Evolutionary conservation across 495 filamentous ascomycete genomes (phyloP).

Genomic region (Penicillium samsonianum): DNA sequence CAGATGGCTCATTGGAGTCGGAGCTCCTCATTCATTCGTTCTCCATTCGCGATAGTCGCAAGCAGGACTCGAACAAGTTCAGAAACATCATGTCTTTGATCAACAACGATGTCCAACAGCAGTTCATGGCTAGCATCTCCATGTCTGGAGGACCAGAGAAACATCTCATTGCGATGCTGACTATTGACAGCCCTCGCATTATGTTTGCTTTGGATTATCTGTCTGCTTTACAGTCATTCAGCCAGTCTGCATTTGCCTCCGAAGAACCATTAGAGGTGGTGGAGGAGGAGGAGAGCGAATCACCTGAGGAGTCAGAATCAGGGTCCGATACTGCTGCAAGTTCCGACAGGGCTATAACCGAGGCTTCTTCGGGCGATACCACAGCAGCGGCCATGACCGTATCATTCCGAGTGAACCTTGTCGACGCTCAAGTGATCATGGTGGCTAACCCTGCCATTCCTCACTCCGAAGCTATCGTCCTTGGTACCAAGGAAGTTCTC

Average conservation of each 20-base stretch:
- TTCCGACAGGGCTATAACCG: slow-evolving; percentile 32
- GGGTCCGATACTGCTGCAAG: slow-evolving; percentile 50
- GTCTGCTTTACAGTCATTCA: slow-evolving; percentile 82
- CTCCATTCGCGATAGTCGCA: slow-evolving; percentile 87
- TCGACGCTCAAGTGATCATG: slow-evolving; percentile 92
- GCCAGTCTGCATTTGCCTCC: slow-evolving; percentile 65
- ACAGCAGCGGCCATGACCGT: slow-evolving; percentile 62
- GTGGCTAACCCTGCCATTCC: slow-evolving; percentile 89
- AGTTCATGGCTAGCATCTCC: slow-evolving; percentile 94
- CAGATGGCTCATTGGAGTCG: slow-evolving; percentile 87
- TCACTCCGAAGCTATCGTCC: slow-evolving; percentile 92
- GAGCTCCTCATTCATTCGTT: slow-evolving; percentile 94
- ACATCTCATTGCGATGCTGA: slow-evolving; percentile 85
- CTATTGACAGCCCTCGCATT: slow-evolving; percentile 92
- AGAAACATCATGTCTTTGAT: slow-evolving; percentile 96
- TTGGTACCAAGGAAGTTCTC: slow-evolving; percentile 90
- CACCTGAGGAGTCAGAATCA: slow-evolving; percentile 59
- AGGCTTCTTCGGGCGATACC: slow-evolving; percentile 30
- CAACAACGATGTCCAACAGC: slow-evolving; percentile 89
- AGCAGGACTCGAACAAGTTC: slow-evolving; percentile 88
- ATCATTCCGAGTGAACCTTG: slow-evolving; percentile 89
- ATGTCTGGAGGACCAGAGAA: slow-evolving; percentile 84
- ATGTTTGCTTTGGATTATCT: slow-evolving; percentile 96
- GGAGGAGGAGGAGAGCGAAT: slow-evolving; percentile 59
- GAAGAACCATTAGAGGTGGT: slow-evolving; percentile 50